phyloP scores from a whole-genome alignment of 768 basidiomycete species.

The Lactarius quietus region DNA sequence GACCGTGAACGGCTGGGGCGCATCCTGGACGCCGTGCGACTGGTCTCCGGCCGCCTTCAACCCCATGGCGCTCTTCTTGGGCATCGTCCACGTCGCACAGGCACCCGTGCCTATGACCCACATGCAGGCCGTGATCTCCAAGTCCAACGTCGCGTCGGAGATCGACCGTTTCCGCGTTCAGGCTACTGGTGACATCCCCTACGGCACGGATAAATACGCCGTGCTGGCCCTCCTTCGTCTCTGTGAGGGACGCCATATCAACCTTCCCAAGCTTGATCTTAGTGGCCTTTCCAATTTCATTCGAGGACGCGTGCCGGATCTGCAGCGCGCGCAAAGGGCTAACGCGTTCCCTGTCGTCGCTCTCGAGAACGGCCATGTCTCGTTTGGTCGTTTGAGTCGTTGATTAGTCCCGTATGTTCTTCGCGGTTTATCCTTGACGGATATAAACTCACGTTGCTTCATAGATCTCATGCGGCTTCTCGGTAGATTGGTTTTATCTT shows the following conservation, averaged over 20 bases:
- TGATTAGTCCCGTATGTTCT: background rate
- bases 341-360: background rate
- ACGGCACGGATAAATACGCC: conserved; percentile 4
- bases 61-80: conserved; percentile 1
- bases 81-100: conserved; percentile 2
- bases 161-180: conserved; percentile 2
- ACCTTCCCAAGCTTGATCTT: background rate
- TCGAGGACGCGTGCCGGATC: background rate
- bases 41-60: conserved; percentile 2
- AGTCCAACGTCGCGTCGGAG: conserved; percentile 10
- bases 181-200: background rate
- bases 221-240: conserved; percentile 13
- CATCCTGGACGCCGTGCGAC: conserved; percentile 3
- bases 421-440: background rate
- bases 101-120: background rate
- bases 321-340: background rate
- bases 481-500: background rate
- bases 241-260: background rate
- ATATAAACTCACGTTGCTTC: background rate
- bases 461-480: background rate
- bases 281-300: background rate
- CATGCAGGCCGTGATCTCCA: conserved; percentile 1
- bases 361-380: background rate
- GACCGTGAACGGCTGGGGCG: conserved; percentile 14
- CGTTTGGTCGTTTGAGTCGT: background rate